These are phyloP conservation scores for Fragilaria crotonensis DNA, from an alignment of 108 stramenopile species.

Conservation along the genomic window DNA sequence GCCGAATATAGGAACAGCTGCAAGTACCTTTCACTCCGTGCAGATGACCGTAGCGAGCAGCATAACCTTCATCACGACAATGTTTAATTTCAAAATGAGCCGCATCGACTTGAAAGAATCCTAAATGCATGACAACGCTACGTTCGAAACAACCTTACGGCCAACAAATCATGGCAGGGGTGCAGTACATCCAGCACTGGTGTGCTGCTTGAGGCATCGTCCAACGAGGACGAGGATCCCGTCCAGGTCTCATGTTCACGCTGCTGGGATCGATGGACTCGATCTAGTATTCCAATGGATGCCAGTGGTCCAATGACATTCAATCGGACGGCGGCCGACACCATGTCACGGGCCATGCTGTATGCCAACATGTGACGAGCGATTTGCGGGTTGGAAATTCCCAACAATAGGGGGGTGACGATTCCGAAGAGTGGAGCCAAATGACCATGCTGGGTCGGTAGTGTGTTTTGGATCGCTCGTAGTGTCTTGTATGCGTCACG, in stretches of 20 bases:
- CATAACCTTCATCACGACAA: too few species aligned
- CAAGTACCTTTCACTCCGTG: too few species aligned
- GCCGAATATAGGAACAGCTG: neutral
- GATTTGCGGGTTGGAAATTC: slow-evolving; percentile 18
- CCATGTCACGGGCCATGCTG: slow-evolving; percentile 68
- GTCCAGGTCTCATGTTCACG: neutral
- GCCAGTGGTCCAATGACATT: slow-evolving; percentile 72
- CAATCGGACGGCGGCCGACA: slow-evolving; percentile 75
- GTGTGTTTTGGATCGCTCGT: neutral
- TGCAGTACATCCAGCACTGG: slow-evolving; percentile 67
- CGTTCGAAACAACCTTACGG: slow-evolving; percentile 65
- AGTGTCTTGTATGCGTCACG: neutral
- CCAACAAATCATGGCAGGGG: slow-evolving; percentile 63
- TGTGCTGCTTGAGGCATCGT: slow-evolving; percentile 21
- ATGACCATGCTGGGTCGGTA: slow-evolving; percentile 27
- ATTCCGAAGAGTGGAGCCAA: slow-evolving; percentile 56
- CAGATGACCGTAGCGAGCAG: too few species aligned
- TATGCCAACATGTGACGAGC: slow-evolving; percentile 54
- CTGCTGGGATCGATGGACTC: neutral
- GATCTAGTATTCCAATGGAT: slow-evolving; percentile 39
- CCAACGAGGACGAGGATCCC: neutral
- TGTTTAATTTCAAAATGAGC: too few species aligned
- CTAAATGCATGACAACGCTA: slow-evolving; percentile 12
- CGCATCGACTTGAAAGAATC: neutral
- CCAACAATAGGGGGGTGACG: slow-evolving; percentile 22